Conservation (phyloP, 2,329 filamentous ascomycete species). For the Xenoacremonium recifei region DNA sequence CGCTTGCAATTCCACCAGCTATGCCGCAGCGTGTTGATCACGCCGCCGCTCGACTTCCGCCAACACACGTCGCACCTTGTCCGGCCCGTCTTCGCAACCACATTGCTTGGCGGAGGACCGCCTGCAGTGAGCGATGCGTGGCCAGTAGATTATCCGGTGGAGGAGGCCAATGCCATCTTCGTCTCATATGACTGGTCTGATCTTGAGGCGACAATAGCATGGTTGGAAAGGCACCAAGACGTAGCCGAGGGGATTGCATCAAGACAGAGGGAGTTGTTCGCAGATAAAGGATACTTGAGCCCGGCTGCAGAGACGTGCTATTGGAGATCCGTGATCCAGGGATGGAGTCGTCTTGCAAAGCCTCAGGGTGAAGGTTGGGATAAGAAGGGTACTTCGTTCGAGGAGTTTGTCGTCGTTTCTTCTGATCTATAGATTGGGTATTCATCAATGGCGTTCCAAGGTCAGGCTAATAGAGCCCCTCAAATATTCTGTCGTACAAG, state of each 20-base stretch:
- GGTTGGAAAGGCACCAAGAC: constrained; percentile 42
- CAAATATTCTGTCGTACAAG: no score
- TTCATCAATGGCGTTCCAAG: no score
- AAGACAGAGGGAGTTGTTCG: constrained; percentile 44
- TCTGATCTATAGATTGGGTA: no score
- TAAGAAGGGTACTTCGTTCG: constrained; percentile 33
- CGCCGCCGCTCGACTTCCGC: constrained; percentile 46
- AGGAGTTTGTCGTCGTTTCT: constrained; percentile 33
- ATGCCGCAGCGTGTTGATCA: constrained; percentile 47
- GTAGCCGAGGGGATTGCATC: constrained; percentile 46
- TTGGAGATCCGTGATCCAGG: constrained; percentile 48
- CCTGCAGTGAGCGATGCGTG: constrained; percentile 28
- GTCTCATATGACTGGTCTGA: constrained; percentile 51
- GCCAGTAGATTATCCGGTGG: constrained; percentile 32
- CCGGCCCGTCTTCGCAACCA: constrained; percentile 41
- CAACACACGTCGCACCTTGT: constrained; percentile 50
- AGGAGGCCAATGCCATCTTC: constrained; percentile 49
- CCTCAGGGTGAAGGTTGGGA: constrained; percentile 34
- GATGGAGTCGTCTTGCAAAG: constrained; percentile 44
- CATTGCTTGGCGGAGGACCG: constrained; percentile 14
- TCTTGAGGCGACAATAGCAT: constrained; percentile 43
- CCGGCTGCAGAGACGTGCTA: constrained; percentile 53
- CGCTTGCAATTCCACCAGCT: constrained; percentile 51
- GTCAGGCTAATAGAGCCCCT: not conserved
- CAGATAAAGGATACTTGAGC: constrained; percentile 44